phyloP scores from a whole-genome alignment of 169 alveolate species.

The Cystoisospora suis region DNA sequence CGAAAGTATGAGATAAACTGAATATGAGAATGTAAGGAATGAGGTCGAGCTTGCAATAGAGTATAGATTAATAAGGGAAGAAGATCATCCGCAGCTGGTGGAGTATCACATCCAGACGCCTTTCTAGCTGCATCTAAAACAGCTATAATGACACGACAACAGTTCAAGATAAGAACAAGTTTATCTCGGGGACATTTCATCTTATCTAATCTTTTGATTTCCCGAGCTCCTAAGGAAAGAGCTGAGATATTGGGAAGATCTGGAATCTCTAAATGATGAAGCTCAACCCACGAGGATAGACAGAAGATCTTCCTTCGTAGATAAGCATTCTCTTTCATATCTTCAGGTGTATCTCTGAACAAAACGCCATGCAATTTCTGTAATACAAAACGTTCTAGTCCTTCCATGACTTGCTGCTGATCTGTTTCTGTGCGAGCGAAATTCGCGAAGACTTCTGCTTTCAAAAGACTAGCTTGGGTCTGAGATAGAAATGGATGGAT shows the following conservation, averaged over 20 bases:
- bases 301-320: slow-evolving; percentile 27
- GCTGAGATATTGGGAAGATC: slow-evolving; percentile 14
- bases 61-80: slow-evolving; percentile 41
- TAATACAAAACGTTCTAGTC: slow-evolving; percentile 43
- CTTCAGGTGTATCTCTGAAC: slow-evolving; percentile 25
- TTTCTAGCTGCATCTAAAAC: not conserved
- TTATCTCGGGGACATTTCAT: slow-evolving; percentile 35
- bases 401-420: slow-evolving; percentile 53
- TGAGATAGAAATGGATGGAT: slow-evolving; percentile 39
- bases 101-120: slow-evolving; percentile 16
- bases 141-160: slow-evolving; percentile 35
- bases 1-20: slow-evolving; percentile 44
- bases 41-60: slow-evolving; percentile 29
- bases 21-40: slow-evolving; percentile 7
- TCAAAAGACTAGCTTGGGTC: slow-evolving; percentile 28
- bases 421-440: not conserved
- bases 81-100: slow-evolving; percentile 49
- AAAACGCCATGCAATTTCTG: slow-evolving; percentile 47
- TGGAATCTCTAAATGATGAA: slow-evolving; percentile 50
- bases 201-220: slow-evolving; percentile 11
- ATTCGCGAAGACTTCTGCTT: slow-evolving; percentile 17
- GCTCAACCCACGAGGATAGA: slow-evolving; percentile 43
- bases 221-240: slow-evolving; percentile 26
- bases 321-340: not conserved
- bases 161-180: not conserved